Base-by-base conservation (phyloP, 345 rosid genomes). In the Aegle marmelos region DNA sequence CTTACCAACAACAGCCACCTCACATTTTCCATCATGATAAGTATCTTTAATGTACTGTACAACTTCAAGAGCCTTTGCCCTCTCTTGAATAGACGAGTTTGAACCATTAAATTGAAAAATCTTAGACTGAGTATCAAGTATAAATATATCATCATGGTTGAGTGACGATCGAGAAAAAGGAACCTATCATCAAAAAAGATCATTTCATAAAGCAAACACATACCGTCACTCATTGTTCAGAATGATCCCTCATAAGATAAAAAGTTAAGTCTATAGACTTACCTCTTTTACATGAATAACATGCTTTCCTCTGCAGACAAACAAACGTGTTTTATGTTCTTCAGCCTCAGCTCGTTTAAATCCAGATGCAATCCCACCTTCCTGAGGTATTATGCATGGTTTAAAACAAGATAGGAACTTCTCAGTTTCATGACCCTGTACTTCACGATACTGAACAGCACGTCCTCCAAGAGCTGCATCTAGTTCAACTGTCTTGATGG, bases 401-500 rank as follows among this genome's bases (percentile, higher is more conserved):
- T 97, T 97, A 71, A 97, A 97, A 81, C 93, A 92, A 5, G 99
- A 97, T 61, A 94, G 87, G 78, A 97, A 97, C 87, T 90, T 97
- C 81, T 94, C 98, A 0, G 97, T 90, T 83, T 97, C 99, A 25
- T 97, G 96, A 71, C 98, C 96, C 78, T 97, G 99, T 22, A 87
- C 88, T 90, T 97, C 99, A 83, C 98, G 94, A 86, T 94, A 97
- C 80, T 97, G 99, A 73, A 97, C 98, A 58, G 98, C 99, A 79
- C 97, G 98, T 53, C 99, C 99, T 77, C 99, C 99, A 75, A 97
- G 97, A 24, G 97, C 94, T 68, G 99, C 98, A 91, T 97, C 99
- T 61, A 97, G 86, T 78, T 97, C 99, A 80, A 97, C 94, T 68
- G 98, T 94, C 89, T 88, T 93, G 78, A 93, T 76, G 65, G 97